Evolutionary conservation across 257 asterid genomes (phyloP).

Genomic region (Fraxinus quadrangulata): DNA sequence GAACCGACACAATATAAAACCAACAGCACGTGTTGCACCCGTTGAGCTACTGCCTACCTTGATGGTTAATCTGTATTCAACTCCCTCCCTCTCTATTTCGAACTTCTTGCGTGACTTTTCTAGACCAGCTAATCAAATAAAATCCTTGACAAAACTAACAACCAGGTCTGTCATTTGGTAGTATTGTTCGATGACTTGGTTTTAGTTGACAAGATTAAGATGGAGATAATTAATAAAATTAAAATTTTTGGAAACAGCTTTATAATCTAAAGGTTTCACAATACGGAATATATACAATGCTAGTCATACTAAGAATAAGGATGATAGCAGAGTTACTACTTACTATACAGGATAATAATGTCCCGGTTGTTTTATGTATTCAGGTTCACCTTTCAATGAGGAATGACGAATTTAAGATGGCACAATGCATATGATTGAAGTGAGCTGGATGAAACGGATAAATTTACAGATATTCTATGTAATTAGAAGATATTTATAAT

Average conservation of each 20-base stretch:
- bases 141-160: background rate
- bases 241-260: too few species aligned
- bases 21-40: background rate
- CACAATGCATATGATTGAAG: background rate
- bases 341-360: background rate
- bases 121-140: background rate
- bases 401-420: background rate
- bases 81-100: background rate
- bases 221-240: too few species aligned
- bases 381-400: background rate
- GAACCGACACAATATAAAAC: background rate
- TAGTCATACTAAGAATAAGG: background rate
- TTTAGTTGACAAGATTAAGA: background rate
- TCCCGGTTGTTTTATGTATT: background rate
- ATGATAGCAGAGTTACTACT: background rate
- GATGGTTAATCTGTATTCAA: background rate
- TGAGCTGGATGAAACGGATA: background rate
- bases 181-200: background rate
- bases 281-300: background rate
- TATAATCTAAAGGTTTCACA: too few species aligned
- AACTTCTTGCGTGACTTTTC: background rate
- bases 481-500: too few species aligned
- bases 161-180: background rate
- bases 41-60: conserved; percentile 6
- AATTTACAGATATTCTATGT: background rate